phyloP scores from a whole-genome alignment of 2,329 filamentous ascomycete genomes.

The Neoscytalidium dimidiatum region DNA sequence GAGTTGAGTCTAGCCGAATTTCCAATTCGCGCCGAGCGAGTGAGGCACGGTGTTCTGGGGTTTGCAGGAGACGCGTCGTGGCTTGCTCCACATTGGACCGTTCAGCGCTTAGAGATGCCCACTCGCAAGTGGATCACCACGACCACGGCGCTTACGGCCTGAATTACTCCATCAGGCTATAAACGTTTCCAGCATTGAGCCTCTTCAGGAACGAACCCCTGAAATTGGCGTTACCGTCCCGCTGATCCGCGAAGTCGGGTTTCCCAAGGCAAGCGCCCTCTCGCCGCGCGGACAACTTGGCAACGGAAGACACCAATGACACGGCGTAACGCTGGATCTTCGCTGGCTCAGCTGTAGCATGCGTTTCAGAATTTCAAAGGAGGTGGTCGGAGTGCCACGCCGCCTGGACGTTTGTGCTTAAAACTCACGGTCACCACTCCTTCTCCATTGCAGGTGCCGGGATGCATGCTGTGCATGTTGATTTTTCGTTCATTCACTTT shows the following conservation, averaged over 20 bases:
- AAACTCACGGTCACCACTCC: background rate
- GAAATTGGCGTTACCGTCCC: background rate
- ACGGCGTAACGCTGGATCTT: conserved; percentile 8
- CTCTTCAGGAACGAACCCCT: background rate
- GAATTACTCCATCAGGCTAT: background rate
- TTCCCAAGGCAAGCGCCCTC: background rate
- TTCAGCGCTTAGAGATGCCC: conserved; percentile 2
- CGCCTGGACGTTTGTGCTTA: background rate
- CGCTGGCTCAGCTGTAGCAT: background rate
- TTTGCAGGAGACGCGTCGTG: conserved; percentile 1
- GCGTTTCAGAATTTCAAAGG: conserved; percentile 6
- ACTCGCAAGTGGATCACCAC: conserved; percentile 2
- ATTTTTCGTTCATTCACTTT: background rate
- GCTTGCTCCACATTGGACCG: background rate
- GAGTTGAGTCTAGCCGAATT: background rate
- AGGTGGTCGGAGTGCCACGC: background rate
- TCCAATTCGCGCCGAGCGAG: background rate
- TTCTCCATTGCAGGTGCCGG: background rate
- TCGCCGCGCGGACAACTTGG: background rate
- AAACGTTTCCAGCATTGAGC: background rate
- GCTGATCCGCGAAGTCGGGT: background rate
- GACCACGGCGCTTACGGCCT: conserved; percentile 13
- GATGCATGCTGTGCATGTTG: conserved; percentile 13
- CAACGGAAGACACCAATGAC: background rate
- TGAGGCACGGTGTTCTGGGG: background rate